These are phyloP conservation scores for Penicillium brevicompactum DNA, from an alignment of 2,329 filamentous ascomycete species.

Conservation along the genomic window DNA sequence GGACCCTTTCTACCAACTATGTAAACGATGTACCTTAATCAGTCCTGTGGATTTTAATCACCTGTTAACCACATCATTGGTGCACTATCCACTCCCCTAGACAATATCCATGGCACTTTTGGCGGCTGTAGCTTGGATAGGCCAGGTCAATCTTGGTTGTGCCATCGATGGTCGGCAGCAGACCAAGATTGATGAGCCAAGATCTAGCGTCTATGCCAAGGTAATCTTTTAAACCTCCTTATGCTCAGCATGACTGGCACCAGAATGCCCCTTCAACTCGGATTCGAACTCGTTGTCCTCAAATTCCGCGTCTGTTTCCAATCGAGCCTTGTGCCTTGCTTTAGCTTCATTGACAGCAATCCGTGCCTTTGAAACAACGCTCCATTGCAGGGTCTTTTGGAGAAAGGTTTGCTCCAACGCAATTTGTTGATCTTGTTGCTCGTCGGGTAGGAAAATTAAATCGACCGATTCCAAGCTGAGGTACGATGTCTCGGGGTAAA, in stretches of 20 bases:
- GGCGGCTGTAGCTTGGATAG: too few relatives aligned
- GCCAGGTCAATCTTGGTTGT: too few relatives aligned
- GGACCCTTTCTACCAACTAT: too few relatives aligned
- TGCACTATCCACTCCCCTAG: too few relatives aligned
- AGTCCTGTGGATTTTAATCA: too few relatives aligned
- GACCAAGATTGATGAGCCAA: too few relatives aligned
- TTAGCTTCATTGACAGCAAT: slow-evolving; percentile 18
- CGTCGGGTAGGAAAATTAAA: slow-evolving; percentile 33
- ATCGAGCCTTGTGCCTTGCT: slow-evolving; percentile 5
- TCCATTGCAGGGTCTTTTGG: slow-evolving; percentile 13
- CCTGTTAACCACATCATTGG: too few relatives aligned
- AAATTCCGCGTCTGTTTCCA: slow-evolving; percentile 4
- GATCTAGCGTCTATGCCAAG: too few relatives aligned
- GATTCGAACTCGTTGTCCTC: background rate
- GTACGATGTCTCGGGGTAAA: slow-evolving; percentile 41
- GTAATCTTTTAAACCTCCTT: background rate
- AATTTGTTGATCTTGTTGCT: slow-evolving; percentile 10
- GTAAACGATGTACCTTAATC: too few relatives aligned
- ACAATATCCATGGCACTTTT: too few relatives aligned
- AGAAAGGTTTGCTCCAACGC: slow-evolving; percentile 10
- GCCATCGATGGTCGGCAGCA: too few relatives aligned
- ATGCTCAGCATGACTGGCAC: slow-evolving; percentile 4
- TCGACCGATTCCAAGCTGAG: slow-evolving; percentile 45
- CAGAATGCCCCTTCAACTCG: background rate
- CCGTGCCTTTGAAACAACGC: slow-evolving; percentile 11